Evolutionary conservation across 78 protist genomes (phyloP).

Genomic region (Monocercomonoides exilis): DNA sequence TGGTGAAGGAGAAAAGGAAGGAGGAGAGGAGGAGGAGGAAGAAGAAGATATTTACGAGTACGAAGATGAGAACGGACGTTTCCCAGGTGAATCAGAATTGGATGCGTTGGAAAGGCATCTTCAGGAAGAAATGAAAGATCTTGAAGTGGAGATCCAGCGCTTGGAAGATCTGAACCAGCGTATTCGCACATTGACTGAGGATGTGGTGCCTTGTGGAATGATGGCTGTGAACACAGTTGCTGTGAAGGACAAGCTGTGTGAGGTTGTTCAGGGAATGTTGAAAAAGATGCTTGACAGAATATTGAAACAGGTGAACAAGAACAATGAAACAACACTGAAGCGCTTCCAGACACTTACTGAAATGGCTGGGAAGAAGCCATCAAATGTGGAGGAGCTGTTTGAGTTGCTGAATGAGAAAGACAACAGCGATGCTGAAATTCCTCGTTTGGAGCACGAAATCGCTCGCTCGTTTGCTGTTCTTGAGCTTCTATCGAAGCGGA

Average conservation of each 20-base stretch:
- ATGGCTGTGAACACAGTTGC: background rate
- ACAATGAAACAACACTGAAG: background rate
- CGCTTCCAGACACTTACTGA: background rate
- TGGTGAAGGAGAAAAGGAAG: background rate
- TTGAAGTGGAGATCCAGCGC: background rate
- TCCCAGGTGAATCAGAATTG: background rate
- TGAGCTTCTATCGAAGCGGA: background rate
- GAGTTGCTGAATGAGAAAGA: background rate
- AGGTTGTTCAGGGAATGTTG: background rate
- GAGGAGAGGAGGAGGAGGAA: background rate
- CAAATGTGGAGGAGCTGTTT: background rate
- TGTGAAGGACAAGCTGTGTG: background rate
- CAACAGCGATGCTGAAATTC: background rate
- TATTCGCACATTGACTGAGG: background rate
- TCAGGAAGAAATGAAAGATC: background rate
- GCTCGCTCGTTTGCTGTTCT: background rate
- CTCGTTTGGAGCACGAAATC: background rate
- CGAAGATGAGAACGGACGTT: background rate
- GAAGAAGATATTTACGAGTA: background rate
- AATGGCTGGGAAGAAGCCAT: background rate
- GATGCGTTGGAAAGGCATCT: background rate
- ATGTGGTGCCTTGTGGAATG: background rate
- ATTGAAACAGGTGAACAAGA: background rate
- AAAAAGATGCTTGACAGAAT: background rate
- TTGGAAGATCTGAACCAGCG: background rate